A percentile compares a stretch with the other conserved stretches of the same genome.
Evolutionary conservation across 345 rosid species (phyloP).

Genomic region (Punica granatum): DNA sequence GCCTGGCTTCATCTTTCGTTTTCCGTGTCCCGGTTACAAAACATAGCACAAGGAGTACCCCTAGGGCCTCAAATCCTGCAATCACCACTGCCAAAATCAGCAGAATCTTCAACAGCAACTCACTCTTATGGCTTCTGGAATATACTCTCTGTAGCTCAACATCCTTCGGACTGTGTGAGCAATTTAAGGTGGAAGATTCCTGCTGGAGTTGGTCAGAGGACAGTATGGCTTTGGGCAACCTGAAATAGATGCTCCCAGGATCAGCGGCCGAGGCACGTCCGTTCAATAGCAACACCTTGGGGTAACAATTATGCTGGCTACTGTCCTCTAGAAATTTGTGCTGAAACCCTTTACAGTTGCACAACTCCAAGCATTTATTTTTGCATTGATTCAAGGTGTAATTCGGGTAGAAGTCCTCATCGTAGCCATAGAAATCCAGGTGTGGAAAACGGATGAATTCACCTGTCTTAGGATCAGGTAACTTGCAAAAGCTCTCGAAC

Average conservation of each 20-base stretch:
- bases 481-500: constrained; percentile 10
- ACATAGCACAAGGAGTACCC: constrained; percentile 7
- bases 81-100: neutral
- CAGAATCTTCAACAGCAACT: neutral
- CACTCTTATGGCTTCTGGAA: neutral
- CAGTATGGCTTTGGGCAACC: constrained; percentile 10
- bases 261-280: constrained; percentile 4
- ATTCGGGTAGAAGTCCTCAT: neutral
- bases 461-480: neutral
- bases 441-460: constrained; percentile 12
- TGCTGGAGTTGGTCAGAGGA: neutral
- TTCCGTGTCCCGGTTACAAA: neutral
- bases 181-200: neutral
- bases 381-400: constrained; percentile 13
- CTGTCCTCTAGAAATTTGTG: constrained; percentile 1
- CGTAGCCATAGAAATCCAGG: constrained; percentile 29
- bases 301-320: constrained; percentile 11
- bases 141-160: too few species aligned
- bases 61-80: neutral
- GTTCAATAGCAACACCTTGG: constrained; percentile 16
- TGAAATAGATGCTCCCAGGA: constrained; percentile 16
- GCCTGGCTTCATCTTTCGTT: neutral
- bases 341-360: constrained; percentile 22
- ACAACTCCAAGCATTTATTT: constrained; percentile 12
- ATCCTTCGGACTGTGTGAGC: neutral